Conservation (phyloP, 805 yeast genomes). For the Wickerhamomyces rabaulensis region DNA sequence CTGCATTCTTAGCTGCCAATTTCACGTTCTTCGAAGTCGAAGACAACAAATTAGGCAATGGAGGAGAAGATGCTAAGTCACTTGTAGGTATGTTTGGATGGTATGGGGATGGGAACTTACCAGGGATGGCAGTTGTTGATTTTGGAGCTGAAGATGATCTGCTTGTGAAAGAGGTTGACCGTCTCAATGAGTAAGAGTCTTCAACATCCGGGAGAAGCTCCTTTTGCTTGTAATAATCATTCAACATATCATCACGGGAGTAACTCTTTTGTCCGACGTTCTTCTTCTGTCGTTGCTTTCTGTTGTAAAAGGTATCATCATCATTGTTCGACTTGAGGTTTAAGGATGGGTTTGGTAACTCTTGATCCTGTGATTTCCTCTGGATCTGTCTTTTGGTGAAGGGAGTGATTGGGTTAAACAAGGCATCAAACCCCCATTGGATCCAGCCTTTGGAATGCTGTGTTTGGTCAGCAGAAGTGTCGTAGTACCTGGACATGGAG, state of each 20-base stretch:
- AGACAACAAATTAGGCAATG: slow-evolving; percentile 3
- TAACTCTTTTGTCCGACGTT: neutral
- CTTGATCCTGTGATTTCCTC: neutral
- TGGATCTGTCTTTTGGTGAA: neutral
- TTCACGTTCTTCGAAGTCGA: slow-evolving; percentile 9
- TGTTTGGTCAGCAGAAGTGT: neutral
- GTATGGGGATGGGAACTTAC: slow-evolving; percentile 23
- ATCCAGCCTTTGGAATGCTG: neutral
- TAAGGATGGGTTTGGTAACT: neutral
- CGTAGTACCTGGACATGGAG: neutral
- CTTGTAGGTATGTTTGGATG: neutral
- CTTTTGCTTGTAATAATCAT: slow-evolving; percentile 12
- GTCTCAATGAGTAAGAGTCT: slow-evolving; percentile 5
- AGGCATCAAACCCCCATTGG: neutral
- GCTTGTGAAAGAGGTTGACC: slow-evolving; percentile 3
- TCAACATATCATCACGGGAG: neutral
- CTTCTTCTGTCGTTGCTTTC: slow-evolving; percentile 10
- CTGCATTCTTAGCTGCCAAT: slow-evolving; percentile 2
- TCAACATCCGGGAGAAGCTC: slow-evolving; percentile 16
- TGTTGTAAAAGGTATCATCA: slow-evolving; percentile 4
- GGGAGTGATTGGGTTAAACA: neutral
- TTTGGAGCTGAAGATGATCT: slow-evolving; percentile 4
- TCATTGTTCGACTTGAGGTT: neutral
- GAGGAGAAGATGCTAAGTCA: slow-evolving; percentile 3
- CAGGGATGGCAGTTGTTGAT: slow-evolving; percentile 12